Evolutionary conservation across 1,284 basidiomycete species (phyloP).

Genomic region (Erythrobasidium hasegawianum): DNA sequence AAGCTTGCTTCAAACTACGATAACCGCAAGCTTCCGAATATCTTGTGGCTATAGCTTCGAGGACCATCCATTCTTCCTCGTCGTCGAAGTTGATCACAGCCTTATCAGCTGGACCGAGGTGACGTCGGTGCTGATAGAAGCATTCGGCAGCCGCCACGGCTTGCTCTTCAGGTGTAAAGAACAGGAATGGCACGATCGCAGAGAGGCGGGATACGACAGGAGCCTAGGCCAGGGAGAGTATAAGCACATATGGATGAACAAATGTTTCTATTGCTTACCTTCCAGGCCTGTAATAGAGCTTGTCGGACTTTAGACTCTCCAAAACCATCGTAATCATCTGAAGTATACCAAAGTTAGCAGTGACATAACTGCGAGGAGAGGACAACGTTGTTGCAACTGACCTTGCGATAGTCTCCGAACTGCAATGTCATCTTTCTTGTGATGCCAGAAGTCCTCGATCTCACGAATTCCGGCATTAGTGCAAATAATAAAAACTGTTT

Average conservation of each 20-base stretch:
- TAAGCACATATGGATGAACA: not conserved
- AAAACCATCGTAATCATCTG: not conserved
- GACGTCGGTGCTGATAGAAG: not conserved
- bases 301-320: not conserved
- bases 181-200: not conserved
- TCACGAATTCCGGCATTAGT: not conserved
- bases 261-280: not conserved
- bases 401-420: not conserved
- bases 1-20: not conserved
- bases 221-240: not conserved
- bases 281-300: not conserved
- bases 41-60: not conserved
- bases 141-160: not conserved
- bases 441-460: not conserved
- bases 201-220: not conserved
- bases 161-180: constrained; percentile 1
- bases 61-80: not conserved
- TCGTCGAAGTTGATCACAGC: not conserved
- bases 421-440: not conserved
- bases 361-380: not conserved
- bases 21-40: not conserved
- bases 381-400: no score
- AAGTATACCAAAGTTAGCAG: not conserved
- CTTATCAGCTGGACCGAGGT: not conserved
- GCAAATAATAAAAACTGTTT: not conserved